phyloP scores from a whole-genome alignment of 139 green algal species.

The Mesotaenium endlicherianum region DNA sequence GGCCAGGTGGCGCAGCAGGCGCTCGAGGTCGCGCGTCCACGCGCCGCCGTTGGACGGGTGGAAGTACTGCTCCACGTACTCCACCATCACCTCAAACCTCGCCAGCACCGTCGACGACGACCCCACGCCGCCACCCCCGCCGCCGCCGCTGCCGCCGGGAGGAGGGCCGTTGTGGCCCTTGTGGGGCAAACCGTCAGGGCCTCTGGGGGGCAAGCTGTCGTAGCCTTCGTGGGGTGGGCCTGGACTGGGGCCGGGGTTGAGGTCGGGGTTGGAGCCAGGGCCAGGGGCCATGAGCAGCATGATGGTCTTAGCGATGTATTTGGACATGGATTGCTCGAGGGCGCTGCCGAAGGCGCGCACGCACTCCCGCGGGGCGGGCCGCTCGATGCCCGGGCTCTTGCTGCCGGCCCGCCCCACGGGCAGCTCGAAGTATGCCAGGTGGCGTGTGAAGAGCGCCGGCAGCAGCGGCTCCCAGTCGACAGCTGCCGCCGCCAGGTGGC shows the following conservation, averaged over 20 bases:
- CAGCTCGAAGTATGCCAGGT: slow-evolving; percentile 14
- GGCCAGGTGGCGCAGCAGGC: slow-evolving; percentile 19
- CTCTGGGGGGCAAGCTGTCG: neutral
- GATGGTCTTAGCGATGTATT: slow-evolving; percentile 10
- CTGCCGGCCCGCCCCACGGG: slow-evolving; percentile 1
- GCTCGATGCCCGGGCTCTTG: neutral
- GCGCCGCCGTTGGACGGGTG: slow-evolving; percentile 79
- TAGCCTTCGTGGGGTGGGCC: neutral
- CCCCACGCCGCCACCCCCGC: neutral
- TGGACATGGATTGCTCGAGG: neutral
- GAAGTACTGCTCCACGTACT: slow-evolving; percentile 64
- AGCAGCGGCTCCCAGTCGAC: slow-evolving; percentile 30
- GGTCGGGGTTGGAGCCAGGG: neutral
- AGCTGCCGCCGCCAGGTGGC: slow-evolving; percentile 10
- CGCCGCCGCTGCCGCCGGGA: neutral
- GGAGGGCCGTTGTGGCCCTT: neutral
- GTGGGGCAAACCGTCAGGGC: neutral
- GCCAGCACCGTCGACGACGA: neutral
- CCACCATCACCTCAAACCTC: slow-evolving; percentile 22
- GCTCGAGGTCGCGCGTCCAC: slow-evolving; percentile 44
- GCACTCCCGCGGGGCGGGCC: neutral
- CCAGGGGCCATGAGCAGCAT: neutral
- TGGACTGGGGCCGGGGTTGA: neutral
- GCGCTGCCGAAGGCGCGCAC: neutral
- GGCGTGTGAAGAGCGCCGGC: slow-evolving; percentile 19